Base-by-base conservation (phyloP, 306 rosid species). In the Arachis stenosperma region DNA sequence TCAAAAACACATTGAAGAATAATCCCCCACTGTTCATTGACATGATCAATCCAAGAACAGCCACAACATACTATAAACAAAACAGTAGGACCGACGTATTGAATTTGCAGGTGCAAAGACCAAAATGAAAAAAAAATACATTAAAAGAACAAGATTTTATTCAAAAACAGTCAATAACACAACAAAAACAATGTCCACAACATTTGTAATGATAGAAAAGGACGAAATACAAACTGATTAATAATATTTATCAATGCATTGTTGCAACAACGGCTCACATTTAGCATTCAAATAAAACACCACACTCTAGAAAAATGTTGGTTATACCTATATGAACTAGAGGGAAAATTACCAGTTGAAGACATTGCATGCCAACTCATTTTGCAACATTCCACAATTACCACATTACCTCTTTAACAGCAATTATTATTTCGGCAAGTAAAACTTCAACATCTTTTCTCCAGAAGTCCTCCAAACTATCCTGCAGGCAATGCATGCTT, bases 351-450 rank as follows among this genome's bases (percentile, higher is more conserved):
- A 30, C 40, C 61, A 36, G n/a, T 15, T 15, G 42, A 65, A 75
- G 10, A 65, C 58, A 55, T n/a, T 74, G 50, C 37, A 30, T 6
- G 65, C 50, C 58, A 64, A 54, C 7, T 52, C 29, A 22, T 51
- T 57, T 40, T 33, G 37, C 37, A 33, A 33, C 37, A 33, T 33
- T 56, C 74, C 13, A 33, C 66, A 66, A 52, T 56, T 17, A 65
- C 10, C 15, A 15, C 46, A 40, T 65, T 79, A 94, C 97, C 98
- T 94, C 97, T 83, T 94, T 94, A 61, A 94, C 92, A 50, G 97
- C 96, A 76, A 94, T 91, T 77, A 91, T 81, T 59, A 91, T 94
- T 85, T 94, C 97, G 1, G 92, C 88, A n/a, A 94, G 85, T 84
- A 91, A 91, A 54, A 86, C 75, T 15, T 33, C 55, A 52, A 66